phyloP scores from a whole-genome alignment of 139 green algal species.

The Coelastrella sp. region DNA sequence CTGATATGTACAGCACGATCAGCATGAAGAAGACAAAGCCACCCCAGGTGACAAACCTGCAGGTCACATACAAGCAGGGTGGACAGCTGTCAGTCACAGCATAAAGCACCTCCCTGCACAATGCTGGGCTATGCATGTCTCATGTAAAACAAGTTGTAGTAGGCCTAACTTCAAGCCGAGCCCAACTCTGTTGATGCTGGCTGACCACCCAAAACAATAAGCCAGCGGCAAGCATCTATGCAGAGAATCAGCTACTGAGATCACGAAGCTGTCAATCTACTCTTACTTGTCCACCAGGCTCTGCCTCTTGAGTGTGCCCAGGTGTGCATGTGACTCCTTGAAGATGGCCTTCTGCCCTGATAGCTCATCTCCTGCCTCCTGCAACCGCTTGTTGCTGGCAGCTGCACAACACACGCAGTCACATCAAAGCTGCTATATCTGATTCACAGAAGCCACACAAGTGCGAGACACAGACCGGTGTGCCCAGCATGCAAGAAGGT shows the following conservation, averaged over 20 bases:
- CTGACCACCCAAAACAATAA: no score
- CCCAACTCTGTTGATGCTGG: no score
- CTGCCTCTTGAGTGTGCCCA: constrained; percentile 71
- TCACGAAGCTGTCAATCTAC: not conserved
- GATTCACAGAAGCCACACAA: no score
- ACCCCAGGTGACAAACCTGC: constrained; percentile 57
- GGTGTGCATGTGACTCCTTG: constrained; percentile 61
- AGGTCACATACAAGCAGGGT: not conserved
- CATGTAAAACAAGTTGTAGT: no score
- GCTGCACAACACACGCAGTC: constrained; percentile 50
- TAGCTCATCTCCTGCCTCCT: constrained; percentile 72
- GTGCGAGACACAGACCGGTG: no score
- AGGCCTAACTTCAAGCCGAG: no score
- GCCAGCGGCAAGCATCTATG: no score
- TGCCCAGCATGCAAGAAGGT: no score
- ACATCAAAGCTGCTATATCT: not conserved
- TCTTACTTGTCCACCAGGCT: constrained; percentile 57
- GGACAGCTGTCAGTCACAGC: no score
- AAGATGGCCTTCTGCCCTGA: constrained; percentile 59
- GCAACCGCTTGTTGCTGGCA: constrained; percentile 63
- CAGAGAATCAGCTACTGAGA: no score
- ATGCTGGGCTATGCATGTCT: no score
- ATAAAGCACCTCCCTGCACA: no score
- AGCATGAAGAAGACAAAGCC: constrained; percentile 76
- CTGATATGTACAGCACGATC: constrained; percentile 70